Evolutionary conservation across 2,329 filamentous ascomycete genomes (phyloP), one percentile per base, ranked within the genome.

Genomic region (Claviceps sp.): DNA sequence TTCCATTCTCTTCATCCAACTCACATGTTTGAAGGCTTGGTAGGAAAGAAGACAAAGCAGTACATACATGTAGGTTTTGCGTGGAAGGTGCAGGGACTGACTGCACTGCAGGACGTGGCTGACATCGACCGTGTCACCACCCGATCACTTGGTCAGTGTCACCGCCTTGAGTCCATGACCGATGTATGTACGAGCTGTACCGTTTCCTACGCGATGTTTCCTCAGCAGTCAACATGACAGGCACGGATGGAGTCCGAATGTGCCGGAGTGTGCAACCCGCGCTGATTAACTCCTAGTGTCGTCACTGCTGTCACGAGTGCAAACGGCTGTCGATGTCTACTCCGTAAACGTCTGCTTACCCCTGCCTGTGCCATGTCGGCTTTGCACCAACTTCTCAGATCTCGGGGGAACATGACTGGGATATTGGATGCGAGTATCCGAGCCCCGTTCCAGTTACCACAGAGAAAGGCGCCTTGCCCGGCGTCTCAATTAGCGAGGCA

Each of bases 401-500:
- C 24, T 30, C 24, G 41, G 26, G 24, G 38, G 24, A 42, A 38
- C 40, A n/a, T 39, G 8, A n/a, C 40, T 50, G 19, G 42, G 48
- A 50, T 30, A 26, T 39, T 37, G 22, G 38, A 55, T 55, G 53
- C 46, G 39, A 47, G 50, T 48, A 55, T 52, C 50, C 50, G 53
- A 48, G 38, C 47, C 38, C 50, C 42, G 38, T 30, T n/a, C 14
- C 16, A 19, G 38, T 39, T 41, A 26, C 22, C 40, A 22, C 43
- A 48, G 24, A 49, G 42, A 30, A 41, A 45, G 47, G 50, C 44
- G 39, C 49, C 38, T 41, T 24, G 40, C 34, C 42, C 44, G 50
- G 38, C 53, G 53, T 55, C 53, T 52, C 53, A 55, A 44, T 55
- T 55, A 49, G 53, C 53, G 53, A 55, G 50, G 42, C 37, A 39